Evolutionary conservation across 768 basidiomycete species (phyloP).

Genomic region (Rhizopogon salebrosus): DNA sequence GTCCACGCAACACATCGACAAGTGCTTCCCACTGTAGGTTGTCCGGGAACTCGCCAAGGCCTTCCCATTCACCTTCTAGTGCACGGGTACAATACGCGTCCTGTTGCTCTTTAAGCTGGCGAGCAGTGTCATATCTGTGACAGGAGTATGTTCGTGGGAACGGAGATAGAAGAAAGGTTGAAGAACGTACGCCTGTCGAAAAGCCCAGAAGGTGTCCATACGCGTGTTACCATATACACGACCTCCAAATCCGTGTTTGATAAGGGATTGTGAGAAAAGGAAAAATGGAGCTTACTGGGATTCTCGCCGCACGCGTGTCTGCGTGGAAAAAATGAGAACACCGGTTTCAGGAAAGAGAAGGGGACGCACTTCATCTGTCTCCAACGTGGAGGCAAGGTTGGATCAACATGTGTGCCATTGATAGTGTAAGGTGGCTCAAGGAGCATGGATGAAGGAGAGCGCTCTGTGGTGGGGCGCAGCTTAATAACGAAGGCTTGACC

Average conservation of each 20-base stretch:
- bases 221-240: slow-evolving; percentile 30
- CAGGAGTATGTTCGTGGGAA: slow-evolving; percentile 2
- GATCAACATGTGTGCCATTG: slow-evolving; percentile 36
- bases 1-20: slow-evolving; percentile 80
- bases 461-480: slow-evolving; percentile 69
- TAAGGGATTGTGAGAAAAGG: neutral
- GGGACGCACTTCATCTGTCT: slow-evolving; percentile 70
- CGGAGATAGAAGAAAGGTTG: neutral
- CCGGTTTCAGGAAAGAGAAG: neutral
- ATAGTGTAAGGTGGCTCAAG: slow-evolving; percentile 77
- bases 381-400: slow-evolving; percentile 52
- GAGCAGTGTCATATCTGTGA: slow-evolving; percentile 46
- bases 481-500: slow-evolving; percentile 90
- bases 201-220: slow-evolving; percentile 47
- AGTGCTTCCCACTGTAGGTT: slow-evolving; percentile 69
- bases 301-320: slow-evolving; percentile 67
- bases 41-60: slow-evolving; percentile 59
- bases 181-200: slow-evolving; percentile 41
- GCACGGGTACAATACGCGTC: slow-evolving; percentile 49
- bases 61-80: slow-evolving; percentile 32
- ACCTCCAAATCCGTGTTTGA: slow-evolving; percentile 7
- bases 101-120: slow-evolving; percentile 47
- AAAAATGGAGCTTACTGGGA: slow-evolving; percentile 27
- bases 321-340: slow-evolving; percentile 2
- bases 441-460: slow-evolving; percentile 75